Evolutionary conservation across 805 yeast genomes (phyloP).

Genomic region (Yamadazyma olivae): DNA sequence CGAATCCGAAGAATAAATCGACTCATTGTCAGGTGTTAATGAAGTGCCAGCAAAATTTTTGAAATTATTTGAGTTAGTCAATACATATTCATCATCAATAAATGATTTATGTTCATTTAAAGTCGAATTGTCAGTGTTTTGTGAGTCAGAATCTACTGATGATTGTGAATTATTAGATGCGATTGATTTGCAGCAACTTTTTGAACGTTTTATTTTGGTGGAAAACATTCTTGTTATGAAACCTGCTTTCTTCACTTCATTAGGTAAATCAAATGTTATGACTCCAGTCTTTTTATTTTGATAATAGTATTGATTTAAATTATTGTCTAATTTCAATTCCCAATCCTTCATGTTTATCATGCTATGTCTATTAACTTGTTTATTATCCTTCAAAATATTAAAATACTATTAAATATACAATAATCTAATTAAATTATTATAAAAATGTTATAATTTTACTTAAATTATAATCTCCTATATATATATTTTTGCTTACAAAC

Average conservation of each 20-base stretch:
- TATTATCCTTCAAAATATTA: no score
- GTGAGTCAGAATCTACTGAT: not conserved
- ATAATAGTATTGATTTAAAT: constrained; percentile 39
- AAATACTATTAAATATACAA: no score
- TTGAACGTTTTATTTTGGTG: constrained; percentile 5
- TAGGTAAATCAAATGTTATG: constrained; percentile 44
- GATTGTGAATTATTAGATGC: not conserved
- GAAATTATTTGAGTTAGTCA: constrained; percentile 19
- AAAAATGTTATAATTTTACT: no score
- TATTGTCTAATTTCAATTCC: constrained; percentile 31
- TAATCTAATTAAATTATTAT: no score
- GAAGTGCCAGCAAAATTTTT: constrained; percentile 24
- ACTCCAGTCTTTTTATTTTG: constrained; percentile 29
- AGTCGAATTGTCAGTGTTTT: not conserved
- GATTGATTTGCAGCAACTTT: constrained; percentile 1
- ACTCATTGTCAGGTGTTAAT: constrained; percentile 12
- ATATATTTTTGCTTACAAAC: no score
- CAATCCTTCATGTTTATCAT: constrained; percentile 11
- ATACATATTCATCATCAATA: constrained; percentile 26
- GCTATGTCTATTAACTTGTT: no score
- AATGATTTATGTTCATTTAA: not conserved
- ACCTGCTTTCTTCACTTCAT: constrained; percentile 31
- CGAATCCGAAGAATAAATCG: constrained; percentile 20
- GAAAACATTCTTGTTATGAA: constrained; percentile 1
- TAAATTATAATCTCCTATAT: no score